These are phyloP conservation scores for Globisporangium recalcitrans DNA, from an alignment of 352 stramenopile species.

Conservation along the genomic window DNA sequence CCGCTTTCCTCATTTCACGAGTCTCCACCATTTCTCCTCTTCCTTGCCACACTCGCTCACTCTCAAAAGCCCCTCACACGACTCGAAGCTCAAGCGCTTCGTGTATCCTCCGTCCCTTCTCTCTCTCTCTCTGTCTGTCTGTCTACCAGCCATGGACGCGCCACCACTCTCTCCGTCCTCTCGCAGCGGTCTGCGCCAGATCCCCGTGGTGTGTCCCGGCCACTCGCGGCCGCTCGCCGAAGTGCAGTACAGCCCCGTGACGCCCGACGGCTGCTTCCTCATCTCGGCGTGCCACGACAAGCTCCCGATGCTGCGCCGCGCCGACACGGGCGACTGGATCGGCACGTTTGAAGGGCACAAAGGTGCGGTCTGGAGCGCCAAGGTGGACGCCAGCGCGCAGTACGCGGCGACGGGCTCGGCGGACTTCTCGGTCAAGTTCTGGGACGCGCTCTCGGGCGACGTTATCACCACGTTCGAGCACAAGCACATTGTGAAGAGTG, in stretches of 20 bases:
- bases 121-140: neutral
- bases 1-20: neutral
- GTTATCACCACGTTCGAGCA: conserved; percentile 92
- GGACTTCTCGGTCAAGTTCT: conserved; percentile 96
- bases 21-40: neutral
- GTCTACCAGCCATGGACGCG: conserved; percentile 10
- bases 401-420: conserved; percentile 89
- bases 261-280: conserved; percentile 53
- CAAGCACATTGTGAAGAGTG: conserved; percentile 96
- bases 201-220: conserved; percentile 82
- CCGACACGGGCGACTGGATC: conserved; percentile 92
- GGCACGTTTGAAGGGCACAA: conserved; percentile 97
- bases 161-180: conserved; percentile 40
- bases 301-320: conserved; percentile 82
- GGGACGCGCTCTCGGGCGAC: conserved; percentile 95
- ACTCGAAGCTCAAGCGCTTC: conserved; percentile 2
- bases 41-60: neutral
- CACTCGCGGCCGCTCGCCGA: conserved; percentile 79
- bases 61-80: neutral
- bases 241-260: conserved; percentile 63
- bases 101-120: conserved; percentile 4
- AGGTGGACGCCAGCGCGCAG: conserved; percentile 76
- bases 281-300: conserved; percentile 87
- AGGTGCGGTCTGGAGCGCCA: conserved; percentile 90
- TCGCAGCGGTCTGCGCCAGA: conserved; percentile 52